These are phyloP conservation scores for Parachlorella kessleri DNA, from an alignment of 139 green algal species.

Conservation along the genomic window DNA sequence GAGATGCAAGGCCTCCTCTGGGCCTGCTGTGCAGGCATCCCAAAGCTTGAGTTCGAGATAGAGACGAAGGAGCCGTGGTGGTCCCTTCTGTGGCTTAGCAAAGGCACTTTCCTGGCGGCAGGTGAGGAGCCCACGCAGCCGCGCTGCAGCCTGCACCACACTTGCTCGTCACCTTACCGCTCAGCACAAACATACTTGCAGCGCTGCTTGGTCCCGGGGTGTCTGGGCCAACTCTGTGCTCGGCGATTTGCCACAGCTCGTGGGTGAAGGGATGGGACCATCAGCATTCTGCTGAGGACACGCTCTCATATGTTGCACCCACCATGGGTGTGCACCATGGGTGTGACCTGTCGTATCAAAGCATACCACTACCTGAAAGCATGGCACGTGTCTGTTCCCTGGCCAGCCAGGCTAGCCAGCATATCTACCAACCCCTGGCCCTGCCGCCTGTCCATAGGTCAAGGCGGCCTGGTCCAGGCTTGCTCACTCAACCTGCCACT, in stretches of 20 bases:
- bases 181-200: too few relatives aligned
- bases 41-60: neutral
- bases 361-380: too few relatives aligned
- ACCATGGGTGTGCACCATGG: too few relatives aligned
- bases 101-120: neutral
- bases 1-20: neutral
- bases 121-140: too few relatives aligned
- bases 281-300: too few relatives aligned
- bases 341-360: too few relatives aligned
- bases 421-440: neutral
- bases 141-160: too few relatives aligned
- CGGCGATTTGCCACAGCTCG: neutral
- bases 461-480: neutral
- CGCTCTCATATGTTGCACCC: too few relatives aligned
- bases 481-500: neutral
- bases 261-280: neutral
- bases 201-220: too few relatives aligned
- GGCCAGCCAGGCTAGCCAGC: neutral
- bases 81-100: neutral
- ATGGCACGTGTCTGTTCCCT: too few relatives aligned
- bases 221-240: too few relatives aligned
- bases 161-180: too few relatives aligned
- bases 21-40: neutral
- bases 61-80: neutral
- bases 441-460: neutral